Evolutionary conservation across 1,284 basidiomycete genomes (phyloP).

Genomic region (Somion occarium): DNA sequence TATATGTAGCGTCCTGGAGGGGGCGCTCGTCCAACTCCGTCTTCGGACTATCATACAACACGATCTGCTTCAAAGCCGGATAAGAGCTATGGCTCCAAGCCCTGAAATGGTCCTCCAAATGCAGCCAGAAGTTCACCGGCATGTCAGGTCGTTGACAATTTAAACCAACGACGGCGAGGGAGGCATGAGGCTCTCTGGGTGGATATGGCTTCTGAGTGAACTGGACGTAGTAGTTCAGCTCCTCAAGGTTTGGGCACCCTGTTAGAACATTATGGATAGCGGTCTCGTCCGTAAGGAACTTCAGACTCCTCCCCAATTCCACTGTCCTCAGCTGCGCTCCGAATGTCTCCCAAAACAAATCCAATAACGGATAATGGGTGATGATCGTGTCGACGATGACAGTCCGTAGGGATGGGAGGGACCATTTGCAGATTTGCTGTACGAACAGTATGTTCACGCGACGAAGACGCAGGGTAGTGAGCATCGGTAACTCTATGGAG

Average conservation of each 20-base stretch:
- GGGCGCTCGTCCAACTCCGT: neutral
- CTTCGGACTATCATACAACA: too few relatives aligned
- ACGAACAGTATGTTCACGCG: slow-evolving; percentile 46
- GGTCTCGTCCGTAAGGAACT: slow-evolving; percentile 44
- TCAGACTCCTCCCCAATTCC: slow-evolving; percentile 52
- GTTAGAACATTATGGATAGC: slow-evolving; percentile 38
- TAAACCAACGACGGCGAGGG: slow-evolving; percentile 42
- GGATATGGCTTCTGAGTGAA: slow-evolving; percentile 39
- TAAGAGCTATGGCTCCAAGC: too few relatives aligned
- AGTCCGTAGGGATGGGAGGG: slow-evolving; percentile 45
- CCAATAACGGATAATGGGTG: slow-evolving; percentile 28
- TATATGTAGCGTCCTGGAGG: neutral
- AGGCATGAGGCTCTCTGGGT: slow-evolving; percentile 25
- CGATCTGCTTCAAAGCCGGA: too few relatives aligned
- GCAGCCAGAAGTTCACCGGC: too few relatives aligned
- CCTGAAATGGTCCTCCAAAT: too few relatives aligned
- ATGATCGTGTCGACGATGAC: slow-evolving; percentile 43
- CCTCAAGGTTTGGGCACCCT: slow-evolving; percentile 40
- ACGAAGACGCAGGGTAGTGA: slow-evolving; percentile 51
- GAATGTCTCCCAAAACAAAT: slow-evolving; percentile 41
- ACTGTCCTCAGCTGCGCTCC: slow-evolving; percentile 47
- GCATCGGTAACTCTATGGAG: slow-evolving; percentile 26
- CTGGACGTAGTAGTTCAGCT: slow-evolving; percentile 53
- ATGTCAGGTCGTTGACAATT: too few relatives aligned
- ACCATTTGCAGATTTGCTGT: slow-evolving; percentile 45